Evolutionary conservation across 345 rosid species (phyloP), one percentile per base, ranked within the genome.

Genomic region (Syzygium oleosum): DNA sequence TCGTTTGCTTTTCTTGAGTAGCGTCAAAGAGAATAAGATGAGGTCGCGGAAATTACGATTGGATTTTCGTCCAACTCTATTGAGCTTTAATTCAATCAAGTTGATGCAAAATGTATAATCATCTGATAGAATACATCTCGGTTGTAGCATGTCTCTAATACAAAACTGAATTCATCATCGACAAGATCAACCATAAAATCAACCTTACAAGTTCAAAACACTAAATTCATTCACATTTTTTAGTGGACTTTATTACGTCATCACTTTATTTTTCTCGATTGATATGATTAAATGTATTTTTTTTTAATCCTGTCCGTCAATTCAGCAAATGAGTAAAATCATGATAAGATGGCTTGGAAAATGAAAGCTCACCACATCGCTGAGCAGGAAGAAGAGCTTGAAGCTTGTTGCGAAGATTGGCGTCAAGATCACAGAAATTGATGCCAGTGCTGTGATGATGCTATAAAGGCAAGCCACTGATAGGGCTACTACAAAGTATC

Each of bases 401-500:
- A 92, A 85, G 54, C 55, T 90, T 16, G 89, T 84, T 19, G 92
- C 87, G 84, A 52, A 89, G 31, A 49, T 85, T 15, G 96, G 98
- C 88, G 89, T 92, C 19, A 68, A 88, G 84, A 89, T 63, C 80
- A 91, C 85, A 27, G 91, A 90, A 17, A 97, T 63, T 34, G 97
- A 95, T 65, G 93, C 91, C 27, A 96, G 90, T 7, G 85, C 87
- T 43, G 97, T 85, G 53, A 95, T 68, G 61, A 97, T 88, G 78
- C 95, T 92, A 88, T 96, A 95, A 4, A 96, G 86, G 89, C 96
- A 87, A 61, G 95, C 91, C 31, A 95, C 95, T 22, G 94, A 91
- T 49, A 95, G 84, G 73, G 98, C 97, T 55, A 90, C 91, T 55
- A 94, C 90, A 34, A 94, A 94, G 89, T 92, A 96, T 92, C 99